Conservation (phyloP, 768 basidiomycete species). For the Tricholoma bakamatsutake region DNA sequence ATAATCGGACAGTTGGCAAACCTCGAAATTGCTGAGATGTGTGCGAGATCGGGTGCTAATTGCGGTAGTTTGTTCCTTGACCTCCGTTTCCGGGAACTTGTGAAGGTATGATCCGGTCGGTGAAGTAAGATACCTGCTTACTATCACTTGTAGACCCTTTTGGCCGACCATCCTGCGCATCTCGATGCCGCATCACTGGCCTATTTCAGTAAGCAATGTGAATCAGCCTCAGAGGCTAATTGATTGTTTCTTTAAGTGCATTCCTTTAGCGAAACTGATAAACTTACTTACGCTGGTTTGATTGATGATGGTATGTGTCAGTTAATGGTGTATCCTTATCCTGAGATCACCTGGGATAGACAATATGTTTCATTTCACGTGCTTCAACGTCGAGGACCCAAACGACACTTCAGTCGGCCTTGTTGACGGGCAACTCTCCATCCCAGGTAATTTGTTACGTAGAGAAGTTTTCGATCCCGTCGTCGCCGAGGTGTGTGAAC, state of each 20-base stretch:
- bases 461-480: constrained; percentile 90
- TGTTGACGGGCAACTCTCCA: constrained; percentile 76
- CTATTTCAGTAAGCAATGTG: constrained; percentile 56
- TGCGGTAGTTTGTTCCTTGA: constrained; percentile 88
- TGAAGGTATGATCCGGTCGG: constrained; percentile 38
- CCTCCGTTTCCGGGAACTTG: constrained; percentile 77
- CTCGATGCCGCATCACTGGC: constrained; percentile 77
- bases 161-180: constrained; percentile 82
- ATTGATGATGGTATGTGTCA: constrained; percentile 61
- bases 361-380: constrained; percentile 83
- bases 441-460: constrained; percentile 75
- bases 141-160: constrained; percentile 32
- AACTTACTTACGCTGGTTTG: constrained; percentile 68
- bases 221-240: not conserved
- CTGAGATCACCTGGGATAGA: constrained; percentile 33
- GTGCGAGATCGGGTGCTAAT: constrained; percentile 80
- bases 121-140: not conserved
- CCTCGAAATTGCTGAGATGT: constrained; percentile 91
- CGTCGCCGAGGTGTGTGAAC: constrained; percentile 56
- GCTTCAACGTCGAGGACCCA: constrained; percentile 83
- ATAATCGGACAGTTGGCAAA: constrained; percentile 75
- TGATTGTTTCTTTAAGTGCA: constrained; percentile 43
- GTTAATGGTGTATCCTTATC: not conserved
- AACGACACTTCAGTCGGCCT: constrained; percentile 77
- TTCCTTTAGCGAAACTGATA: constrained; percentile 85